Conservation (phyloP, 1,139 yeast species). For the Blastobotrys petasosporus region DNA sequence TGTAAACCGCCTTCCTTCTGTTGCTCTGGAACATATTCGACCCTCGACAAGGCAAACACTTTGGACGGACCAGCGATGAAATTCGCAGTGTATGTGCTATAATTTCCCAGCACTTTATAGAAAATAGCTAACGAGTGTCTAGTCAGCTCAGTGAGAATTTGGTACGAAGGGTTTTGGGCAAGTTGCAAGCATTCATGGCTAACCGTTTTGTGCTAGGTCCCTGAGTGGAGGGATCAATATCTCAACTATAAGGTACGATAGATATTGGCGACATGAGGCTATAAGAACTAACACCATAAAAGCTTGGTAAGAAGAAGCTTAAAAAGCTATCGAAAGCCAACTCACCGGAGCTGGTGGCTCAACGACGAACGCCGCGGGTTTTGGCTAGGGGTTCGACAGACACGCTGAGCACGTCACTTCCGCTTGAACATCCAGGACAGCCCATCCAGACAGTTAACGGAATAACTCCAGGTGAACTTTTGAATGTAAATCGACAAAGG, state of each 20-base stretch:
- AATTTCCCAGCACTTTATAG: background rate
- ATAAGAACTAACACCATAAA: slow-evolving; percentile 20
- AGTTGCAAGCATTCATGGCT: slow-evolving; percentile 5
- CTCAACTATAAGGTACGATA: slow-evolving; percentile 54
- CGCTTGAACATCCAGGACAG: no score
- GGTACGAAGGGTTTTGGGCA: slow-evolving; percentile 21
- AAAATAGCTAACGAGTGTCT: slow-evolving; percentile 7
- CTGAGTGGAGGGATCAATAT: slow-evolving; percentile 84
- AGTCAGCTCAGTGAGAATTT: slow-evolving; percentile 33
- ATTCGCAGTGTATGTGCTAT: slow-evolving; percentile 30
- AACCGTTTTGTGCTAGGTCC: slow-evolving; percentile 48
- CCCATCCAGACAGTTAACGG: no score
- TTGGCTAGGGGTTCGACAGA: no score
- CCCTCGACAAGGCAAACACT: background rate
- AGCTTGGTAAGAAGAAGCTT: slow-evolving; percentile 51
- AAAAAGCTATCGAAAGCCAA: slow-evolving; percentile 37
- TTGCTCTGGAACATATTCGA: background rate
- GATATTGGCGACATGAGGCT: slow-evolving; percentile 30
- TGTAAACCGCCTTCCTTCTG: background rate
- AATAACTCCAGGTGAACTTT: no score
- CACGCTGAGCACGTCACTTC: no score
- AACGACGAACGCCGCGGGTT: no score
- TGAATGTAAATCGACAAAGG: no score
- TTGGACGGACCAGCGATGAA: slow-evolving; percentile 23
- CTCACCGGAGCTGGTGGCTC: no score